phyloP scores from a whole-genome alignment of 805 yeast species.

The Isabelozyma pseudorhagii region DNA sequence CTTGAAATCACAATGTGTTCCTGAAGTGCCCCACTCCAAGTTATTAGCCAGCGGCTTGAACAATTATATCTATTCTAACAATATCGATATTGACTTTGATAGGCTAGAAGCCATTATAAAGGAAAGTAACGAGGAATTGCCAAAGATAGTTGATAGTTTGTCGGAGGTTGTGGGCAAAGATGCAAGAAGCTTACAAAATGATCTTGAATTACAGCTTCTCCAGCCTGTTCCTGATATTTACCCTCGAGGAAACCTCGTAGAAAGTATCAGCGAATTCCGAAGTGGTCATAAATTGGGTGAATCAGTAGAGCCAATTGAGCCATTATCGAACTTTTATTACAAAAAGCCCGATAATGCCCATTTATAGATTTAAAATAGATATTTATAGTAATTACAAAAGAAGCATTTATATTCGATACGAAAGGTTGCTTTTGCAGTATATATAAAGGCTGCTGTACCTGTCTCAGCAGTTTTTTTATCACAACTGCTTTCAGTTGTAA shows the following conservation, averaged over 20 bases:
- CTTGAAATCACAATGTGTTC: conserved; percentile 7
- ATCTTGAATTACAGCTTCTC: conserved; percentile 12
- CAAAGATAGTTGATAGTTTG: conserved; percentile 1
- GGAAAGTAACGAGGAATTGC: conserved; percentile 1
- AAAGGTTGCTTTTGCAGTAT: not conserved
- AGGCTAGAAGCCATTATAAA: conserved; percentile 16
- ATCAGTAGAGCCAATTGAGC: conserved; percentile 53
- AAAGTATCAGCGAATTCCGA: conserved; percentile 54
- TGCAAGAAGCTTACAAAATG: conserved; percentile 6
- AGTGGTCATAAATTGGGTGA: conserved; percentile 50
- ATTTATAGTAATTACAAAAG: too few species aligned
- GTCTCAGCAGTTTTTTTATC: too few species aligned
- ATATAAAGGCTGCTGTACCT: too few species aligned
- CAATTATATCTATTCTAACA: conserved; percentile 21
- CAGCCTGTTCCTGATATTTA: conserved; percentile 35
- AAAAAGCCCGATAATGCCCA: conserved; percentile 16
- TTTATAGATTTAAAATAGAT: conserved; percentile 6
- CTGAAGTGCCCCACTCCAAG: not conserved
- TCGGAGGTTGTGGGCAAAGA: not conserved
- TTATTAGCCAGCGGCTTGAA: conserved; percentile 15
- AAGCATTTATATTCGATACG: too few species aligned
- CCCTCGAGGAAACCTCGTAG: conserved; percentile 49
- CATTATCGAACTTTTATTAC: conserved; percentile 22
- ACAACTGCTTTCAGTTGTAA: too few species aligned
- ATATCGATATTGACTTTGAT: conserved; percentile 20